Percentiles rank a stretch among this genome's conserved stretches.
phyloP scores from a whole-genome alignment of 164 flowering plant species.

The Kingdonia uniflora region DNA sequence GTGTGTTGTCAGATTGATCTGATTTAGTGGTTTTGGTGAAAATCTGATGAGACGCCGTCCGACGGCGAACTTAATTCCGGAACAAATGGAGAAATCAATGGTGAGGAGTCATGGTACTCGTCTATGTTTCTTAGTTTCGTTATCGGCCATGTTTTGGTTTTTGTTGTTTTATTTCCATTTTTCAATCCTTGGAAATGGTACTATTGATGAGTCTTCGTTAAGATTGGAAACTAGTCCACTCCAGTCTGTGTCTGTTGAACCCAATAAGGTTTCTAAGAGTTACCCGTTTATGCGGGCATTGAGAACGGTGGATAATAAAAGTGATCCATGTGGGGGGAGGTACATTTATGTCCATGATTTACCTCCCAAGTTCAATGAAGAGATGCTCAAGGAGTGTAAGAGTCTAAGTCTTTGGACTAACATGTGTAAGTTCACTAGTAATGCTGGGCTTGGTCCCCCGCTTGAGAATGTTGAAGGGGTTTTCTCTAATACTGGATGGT shows the following conservation, averaged over 20 bases:
- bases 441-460: constrained; percentile 88
- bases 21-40: not conserved
- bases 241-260: not conserved
- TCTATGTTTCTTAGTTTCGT: constrained; percentile 42
- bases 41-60: constrained; percentile 58
- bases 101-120: constrained; percentile 46
- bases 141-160: constrained; percentile 65
- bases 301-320: constrained; percentile 62
- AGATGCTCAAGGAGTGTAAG: constrained; percentile 75
- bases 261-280: constrained; percentile 1
- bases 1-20: not conserved
- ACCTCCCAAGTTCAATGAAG: constrained; percentile 77
- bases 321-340: constrained; percentile 92
- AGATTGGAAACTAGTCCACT: not conserved
- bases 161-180: constrained; percentile 70
- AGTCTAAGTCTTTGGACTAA: constrained; percentile 75
- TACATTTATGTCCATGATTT: constrained; percentile 86
- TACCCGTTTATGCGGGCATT: constrained; percentile 59
- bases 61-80: constrained; percentile 19
- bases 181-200: constrained; percentile 36
- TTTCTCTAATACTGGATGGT: constrained; percentile 75
- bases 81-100: constrained; percentile 56
- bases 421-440: constrained; percentile 77
- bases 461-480: constrained; percentile 70
- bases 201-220: constrained; percentile 18